Evolutionary conservation across 805 yeast genomes (phyloP), one percentile per base, ranked within the genome.

Genomic region (Candida incommunis): DNA sequence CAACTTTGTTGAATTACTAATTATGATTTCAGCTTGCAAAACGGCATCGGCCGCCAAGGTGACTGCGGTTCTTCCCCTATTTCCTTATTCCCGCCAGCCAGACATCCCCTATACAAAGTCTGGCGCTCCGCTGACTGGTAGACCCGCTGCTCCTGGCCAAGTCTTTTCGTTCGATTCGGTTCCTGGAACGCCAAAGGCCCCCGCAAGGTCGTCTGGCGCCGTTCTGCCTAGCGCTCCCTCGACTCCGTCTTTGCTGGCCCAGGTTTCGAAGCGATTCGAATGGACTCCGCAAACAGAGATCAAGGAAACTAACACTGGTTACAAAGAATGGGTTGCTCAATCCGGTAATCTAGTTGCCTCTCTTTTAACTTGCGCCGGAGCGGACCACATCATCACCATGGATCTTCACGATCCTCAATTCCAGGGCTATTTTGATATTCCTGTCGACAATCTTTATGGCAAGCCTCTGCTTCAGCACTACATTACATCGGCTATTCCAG

Each of bases 401-500:
- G 99, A 92, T 59, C 69, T 92, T 47, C 99, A 92, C 61, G 98
- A 92, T 58, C 87, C 97, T 1, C 98, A 92, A 63, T 92, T 86
- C 64, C 97, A 94, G 62, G 99, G 99, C 3, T 92, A 86, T 58
- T 92, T 92, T 59, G 92, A 88, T 56, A 82, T 92, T 40, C 96
- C 96, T 2, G 96, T 92, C 40, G 99, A 92, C 62, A 92, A 92
- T 60, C 62, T 92, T 51, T 86, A 85, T 61, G 84, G 92, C 42
- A 81, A 82, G 59, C 96, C 96, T 1, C 68, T 92, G 46, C 67
- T 90, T 46, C 88, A 84, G 60, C 82, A 84, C 52, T 92, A 87
- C 63, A 87, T 92, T 48, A 70, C 76, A 21, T 78, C 80, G 47
- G 70, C 71, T 50, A 78, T 92, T 46, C 90, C 94, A n/a, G 64